These are phyloP conservation scores for Xylaria venustula DNA, from an alignment of 495 filamentous ascomycete species.

Conservation along the genomic window DNA sequence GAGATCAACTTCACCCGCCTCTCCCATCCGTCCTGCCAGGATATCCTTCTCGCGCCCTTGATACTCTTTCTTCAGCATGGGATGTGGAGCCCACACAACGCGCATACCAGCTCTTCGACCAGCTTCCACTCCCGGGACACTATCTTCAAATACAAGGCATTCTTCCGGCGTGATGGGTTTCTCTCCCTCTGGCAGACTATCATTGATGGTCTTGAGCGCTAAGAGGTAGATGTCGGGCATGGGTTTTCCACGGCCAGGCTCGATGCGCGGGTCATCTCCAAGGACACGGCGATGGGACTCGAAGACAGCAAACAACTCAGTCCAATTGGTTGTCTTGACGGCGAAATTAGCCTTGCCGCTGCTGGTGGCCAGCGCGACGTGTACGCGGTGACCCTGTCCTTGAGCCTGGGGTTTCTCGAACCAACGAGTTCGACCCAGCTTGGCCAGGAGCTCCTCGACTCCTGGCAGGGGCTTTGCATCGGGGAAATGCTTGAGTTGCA, in stretches of 20 bases:
- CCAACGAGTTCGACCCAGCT: conserved; percentile 47
- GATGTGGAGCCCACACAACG: conserved; percentile 90
- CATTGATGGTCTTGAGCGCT: conserved; percentile 83
- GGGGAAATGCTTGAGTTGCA: conserved; percentile 74
- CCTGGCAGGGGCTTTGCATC: conserved; percentile 74
- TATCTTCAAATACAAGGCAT: conserved; percentile 95
- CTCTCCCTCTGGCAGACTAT: conserved; percentile 60
- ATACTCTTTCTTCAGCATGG: conserved; percentile 72
- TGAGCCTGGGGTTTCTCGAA: conserved; percentile 33
- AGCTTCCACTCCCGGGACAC: conserved; percentile 87
- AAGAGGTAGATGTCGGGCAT: conserved; percentile 92
- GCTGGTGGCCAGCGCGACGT: conserved; percentile 86
- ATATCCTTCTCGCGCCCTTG: conserved; percentile 76
- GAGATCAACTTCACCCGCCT: conserved; percentile 53
- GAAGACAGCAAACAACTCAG: conserved; percentile 73
- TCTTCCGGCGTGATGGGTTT: conserved; percentile 74
- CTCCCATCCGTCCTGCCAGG: conserved; percentile 75
- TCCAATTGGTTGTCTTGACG: conserved; percentile 76
- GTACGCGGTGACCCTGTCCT: conserved; percentile 48
- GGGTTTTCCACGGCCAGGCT: conserved; percentile 81
- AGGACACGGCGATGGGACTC: conserved; percentile 64
- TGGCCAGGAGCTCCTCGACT: conserved; percentile 63
- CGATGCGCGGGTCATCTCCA: conserved; percentile 84
- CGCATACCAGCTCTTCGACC: conserved; percentile 92
- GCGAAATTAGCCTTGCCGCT: conserved; percentile 67